Percentiles rank a stretch among this genome's conserved stretches.
Evolutionary conservation across 768 basidiomycete genomes (phyloP).

Genomic region (Dacryopinax primogenitus): DNA sequence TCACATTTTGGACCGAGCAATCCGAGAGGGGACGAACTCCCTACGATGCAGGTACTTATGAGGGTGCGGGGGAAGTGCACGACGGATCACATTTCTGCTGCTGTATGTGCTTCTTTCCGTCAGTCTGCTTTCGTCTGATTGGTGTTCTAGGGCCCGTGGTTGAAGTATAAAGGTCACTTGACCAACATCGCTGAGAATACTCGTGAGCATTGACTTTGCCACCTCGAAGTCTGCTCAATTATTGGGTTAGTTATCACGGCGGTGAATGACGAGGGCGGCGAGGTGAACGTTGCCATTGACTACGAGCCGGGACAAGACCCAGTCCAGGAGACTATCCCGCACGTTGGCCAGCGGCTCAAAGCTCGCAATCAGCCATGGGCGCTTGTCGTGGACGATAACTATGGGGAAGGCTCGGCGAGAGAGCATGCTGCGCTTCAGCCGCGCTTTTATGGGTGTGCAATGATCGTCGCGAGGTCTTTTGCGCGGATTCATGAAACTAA

Average conservation of each 20-base stretch:
- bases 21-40: constrained; percentile 57
- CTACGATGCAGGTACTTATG: constrained; percentile 71
- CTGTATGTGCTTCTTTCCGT: constrained; percentile 37
- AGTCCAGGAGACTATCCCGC: constrained; percentile 70
- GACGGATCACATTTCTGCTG: constrained; percentile 96
- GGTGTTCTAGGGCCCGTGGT: constrained; percentile 76
- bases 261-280: constrained; percentile 86
- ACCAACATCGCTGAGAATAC: constrained; percentile 95
- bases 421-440: constrained; percentile 98
- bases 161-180: constrained; percentile 96
- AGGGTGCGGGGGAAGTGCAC: constrained; percentile 96
- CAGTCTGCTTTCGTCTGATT: neutral
- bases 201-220: constrained; percentile 37
- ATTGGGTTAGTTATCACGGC: constrained; percentile 66
- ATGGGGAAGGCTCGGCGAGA: constrained; percentile 93
- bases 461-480: constrained; percentile 86
- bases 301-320: constrained; percentile 40
- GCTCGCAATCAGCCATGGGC: constrained; percentile 79
- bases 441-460: constrained; percentile 77
- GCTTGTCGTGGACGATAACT: constrained; percentile 88
- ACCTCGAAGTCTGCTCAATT: constrained; percentile 1
- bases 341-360: constrained; percentile 80
- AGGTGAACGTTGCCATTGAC: constrained; percentile 85
- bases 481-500: constrained; percentile 98
- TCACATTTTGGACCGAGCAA: constrained; percentile 49